Base-by-base conservation (phyloP, 768 basidiomycete genomes). In the Phallus indusiatus region DNA sequence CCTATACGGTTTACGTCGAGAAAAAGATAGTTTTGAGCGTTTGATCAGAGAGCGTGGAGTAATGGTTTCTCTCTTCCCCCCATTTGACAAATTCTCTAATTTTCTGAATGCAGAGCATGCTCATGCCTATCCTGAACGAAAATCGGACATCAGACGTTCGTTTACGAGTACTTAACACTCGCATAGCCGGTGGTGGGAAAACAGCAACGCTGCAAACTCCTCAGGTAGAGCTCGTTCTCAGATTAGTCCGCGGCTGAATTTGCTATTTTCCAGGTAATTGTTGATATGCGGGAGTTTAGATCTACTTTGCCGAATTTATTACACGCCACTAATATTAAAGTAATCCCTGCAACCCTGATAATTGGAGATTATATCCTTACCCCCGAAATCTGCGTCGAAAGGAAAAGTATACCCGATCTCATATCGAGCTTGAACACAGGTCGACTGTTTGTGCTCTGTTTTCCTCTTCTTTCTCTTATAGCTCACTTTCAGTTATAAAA, bases 361-460 rank as follows among this genome's bases (percentile, higher is more conserved):
- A 88, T 98, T 1, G 96, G 96, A 1, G 96, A 99, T 71, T 99
- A 99, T 67, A 88, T 99, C 56, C 73, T 98, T 50, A 88, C 90
- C 1, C 96, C 95, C 0, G 91, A 95, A 61, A 94, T 98, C 62
- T 94, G 91, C 62, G 88, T 99, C 1, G 96, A 99, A 72, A 78
- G 95, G 59, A 99, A 99, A 75, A 94, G 94, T 64, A 76, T 98
- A 53, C 78, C 94, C 0, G 96, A 99, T 75, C 67, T 99, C 54
- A 81, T 94, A n/a, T 81, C 85, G 16, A 94, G 91, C 75, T 95
- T 98, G 70, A 93, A 87, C 59, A 95, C 85, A 66, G 95, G 95
- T 16, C 78, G 96, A 57, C 71, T 99, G 96, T 96, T 64, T 75
- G 92, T 79, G 2, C 11, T 20, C n/a, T 16, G 11, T 28, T 50